phyloP scores from a whole-genome alignment of 805 yeast species.

The Tetrapisispora nanseiensis region DNA sequence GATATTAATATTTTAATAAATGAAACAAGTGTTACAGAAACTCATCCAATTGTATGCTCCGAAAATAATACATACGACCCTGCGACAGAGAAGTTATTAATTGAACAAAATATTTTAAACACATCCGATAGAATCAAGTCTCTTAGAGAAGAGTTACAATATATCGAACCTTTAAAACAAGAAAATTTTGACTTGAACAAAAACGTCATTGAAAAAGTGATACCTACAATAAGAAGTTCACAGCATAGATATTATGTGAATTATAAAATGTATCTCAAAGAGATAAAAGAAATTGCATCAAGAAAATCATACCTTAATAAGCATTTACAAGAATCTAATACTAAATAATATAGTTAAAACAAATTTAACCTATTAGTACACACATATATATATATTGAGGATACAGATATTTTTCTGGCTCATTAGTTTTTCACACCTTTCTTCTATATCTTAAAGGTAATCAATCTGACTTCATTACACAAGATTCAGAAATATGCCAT shows the following conservation, averaged over 20 bases:
- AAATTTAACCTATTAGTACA: too few species aligned
- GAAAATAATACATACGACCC: too few species aligned
- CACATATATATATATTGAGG: too few species aligned
- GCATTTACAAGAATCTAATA: not conserved
- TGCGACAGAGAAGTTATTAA: not conserved
- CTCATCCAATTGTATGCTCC: not conserved
- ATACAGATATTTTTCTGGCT: too few species aligned
- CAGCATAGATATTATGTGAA: conserved; percentile 17
- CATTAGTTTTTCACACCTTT: too few species aligned
- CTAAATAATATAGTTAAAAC: too few species aligned
- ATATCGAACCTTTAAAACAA: conserved; percentile 11
- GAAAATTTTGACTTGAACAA: conserved; percentile 8
- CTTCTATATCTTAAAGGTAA: too few species aligned
- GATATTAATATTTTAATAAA: too few species aligned
- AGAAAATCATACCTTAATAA: not conserved
- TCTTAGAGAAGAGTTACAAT: conserved; percentile 7
- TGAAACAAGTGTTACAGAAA: not conserved
- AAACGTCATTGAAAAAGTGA: conserved; percentile 7
- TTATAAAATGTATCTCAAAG: conserved; percentile 16
- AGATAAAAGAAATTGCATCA: conserved; percentile 5
- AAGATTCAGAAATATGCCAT: too few species aligned
- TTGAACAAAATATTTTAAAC: not conserved
- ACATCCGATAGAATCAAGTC: not conserved
- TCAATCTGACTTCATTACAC: too few species aligned
- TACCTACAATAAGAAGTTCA: conserved; percentile 12